Conservation (phyloP, 148 eudicot species). For the Camellia japonica region DNA sequence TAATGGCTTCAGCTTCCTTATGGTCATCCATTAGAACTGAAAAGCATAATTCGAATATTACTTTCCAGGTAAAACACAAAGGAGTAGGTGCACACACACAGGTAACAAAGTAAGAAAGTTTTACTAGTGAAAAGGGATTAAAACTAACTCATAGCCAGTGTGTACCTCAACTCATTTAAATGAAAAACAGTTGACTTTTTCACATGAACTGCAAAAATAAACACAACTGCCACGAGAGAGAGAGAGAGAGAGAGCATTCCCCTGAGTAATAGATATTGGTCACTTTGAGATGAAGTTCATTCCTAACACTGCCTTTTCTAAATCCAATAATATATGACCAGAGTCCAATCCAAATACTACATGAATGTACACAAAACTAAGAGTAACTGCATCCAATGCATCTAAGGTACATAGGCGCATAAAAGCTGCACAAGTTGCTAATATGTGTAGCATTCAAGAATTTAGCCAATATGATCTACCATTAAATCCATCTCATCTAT, state of each 20-base stretch:
- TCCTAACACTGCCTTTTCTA: background rate
- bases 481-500: background rate
- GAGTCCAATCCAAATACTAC: background rate
- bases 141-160: too few relatives aligned
- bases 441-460: background rate
- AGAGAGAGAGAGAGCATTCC: background rate
- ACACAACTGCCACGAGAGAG: background rate
- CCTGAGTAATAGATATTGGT: too few relatives aligned
- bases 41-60: background rate
- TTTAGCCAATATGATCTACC: too few relatives aligned
- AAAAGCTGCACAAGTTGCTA: background rate
- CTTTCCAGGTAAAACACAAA: background rate
- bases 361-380: background rate
- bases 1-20: constrained; percentile 60
- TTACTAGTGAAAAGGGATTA: too few relatives aligned
- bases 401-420: too few relatives aligned
- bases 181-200: background rate
- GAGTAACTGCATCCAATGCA: background rate
- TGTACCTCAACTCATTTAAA: background rate
- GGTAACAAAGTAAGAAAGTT: too few relatives aligned
- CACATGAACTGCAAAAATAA: background rate
- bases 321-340: background rate
- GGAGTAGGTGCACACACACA: background rate
- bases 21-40: constrained; percentile 71
- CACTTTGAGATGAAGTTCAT: background rate